These are phyloP conservation scores for Dioszegia aurantiaca DNA, from an alignment of 768 basidiomycete species.

Conservation along the genomic window DNA sequence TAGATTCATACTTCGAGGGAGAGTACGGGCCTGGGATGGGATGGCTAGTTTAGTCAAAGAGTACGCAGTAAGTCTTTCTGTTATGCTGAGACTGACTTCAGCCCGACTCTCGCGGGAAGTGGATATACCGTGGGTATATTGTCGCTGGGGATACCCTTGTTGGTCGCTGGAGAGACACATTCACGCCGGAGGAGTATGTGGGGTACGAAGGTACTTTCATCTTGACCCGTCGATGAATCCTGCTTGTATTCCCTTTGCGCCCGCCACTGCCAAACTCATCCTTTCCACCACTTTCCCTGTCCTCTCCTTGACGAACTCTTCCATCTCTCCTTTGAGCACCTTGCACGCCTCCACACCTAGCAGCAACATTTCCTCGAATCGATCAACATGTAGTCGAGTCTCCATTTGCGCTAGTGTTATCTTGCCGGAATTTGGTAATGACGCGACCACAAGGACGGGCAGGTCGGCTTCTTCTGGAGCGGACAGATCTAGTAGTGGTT, in stretches of 20 bases:
- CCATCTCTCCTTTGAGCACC: conserved; percentile 82
- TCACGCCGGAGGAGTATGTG: conserved; percentile 46
- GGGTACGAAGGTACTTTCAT: conserved; percentile 60
- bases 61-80: conserved; percentile 45
- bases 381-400: conserved; percentile 84
- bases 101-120: conserved; percentile 46
- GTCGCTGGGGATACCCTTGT: conserved; percentile 49
- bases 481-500: conserved; percentile 80
- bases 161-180: conserved; percentile 52
- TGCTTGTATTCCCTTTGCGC: conserved; percentile 10
- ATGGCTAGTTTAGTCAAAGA: conserved; percentile 52
- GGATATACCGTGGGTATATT: conserved; percentile 51
- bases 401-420: conserved; percentile 90
- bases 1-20: conserved; percentile 48
- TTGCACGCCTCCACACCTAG: conserved; percentile 73
- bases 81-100: conserved; percentile 9
- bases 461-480: conserved; percentile 85
- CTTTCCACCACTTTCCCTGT: conserved; percentile 65
- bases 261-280: conserved; percentile 54
- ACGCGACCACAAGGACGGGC: conserved; percentile 81
- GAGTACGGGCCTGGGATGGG: conserved; percentile 52
- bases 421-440: conserved; percentile 80
- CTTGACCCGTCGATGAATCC: conserved; percentile 13
- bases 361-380: conserved; percentile 83
- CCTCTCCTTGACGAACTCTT: conserved; percentile 62